Base-by-base conservation (phyloP, 495 filamentous ascomycete genomes). In the Penicillium bovifimosum region DNA sequence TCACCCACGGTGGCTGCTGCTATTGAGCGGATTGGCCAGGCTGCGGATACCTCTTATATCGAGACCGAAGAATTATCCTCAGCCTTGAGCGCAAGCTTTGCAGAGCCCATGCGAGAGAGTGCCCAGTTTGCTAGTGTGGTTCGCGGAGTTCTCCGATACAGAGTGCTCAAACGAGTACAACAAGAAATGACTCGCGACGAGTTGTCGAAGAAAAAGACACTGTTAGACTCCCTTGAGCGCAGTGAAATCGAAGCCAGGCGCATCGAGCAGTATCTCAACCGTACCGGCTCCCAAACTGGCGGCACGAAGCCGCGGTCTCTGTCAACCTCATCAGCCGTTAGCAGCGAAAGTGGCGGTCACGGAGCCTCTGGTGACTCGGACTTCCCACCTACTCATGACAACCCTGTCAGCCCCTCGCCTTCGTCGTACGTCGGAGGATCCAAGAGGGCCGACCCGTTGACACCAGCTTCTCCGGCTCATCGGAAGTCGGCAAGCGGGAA, bases 101-200 rank as follows among this genome's bases (percentile, higher is more conserved):
- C 93, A 0, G 93, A 98, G 61, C 93, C 93, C 3, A 95, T 98
- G 87, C 80, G 93, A 31, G 93, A 98, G 68, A 95, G 86, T 56
- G 93, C 93, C 13, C 93, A 98, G 62, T 97, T 98, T 63, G 93
- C 93, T 0, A 90, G 93, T 18, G 87, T 98, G 0, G 93, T 98
- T 9, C 82, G 93, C 14, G 86, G 74, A 47, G 91, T 97, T 20
- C 70, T 98, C 14, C 79, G 90, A 35, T 98, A 95, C 59, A 75
- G 93, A 8, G 84, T 96, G 2, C 69, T 97, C 35, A 98, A 98
- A 70, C 81, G 93, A 14, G 86, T 96, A 17, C 93, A 98, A 57
- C 88, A 97, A 66, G 93, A 98, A 53, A 95, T 96, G 91, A 96
- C 91, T 1, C 83, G 83, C 28, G 95, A 96, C 44, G 88, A 96